phyloP scores from a whole-genome alignment of 2,329 filamentous ascomycete species.

The Botrytis fragariae region DNA sequence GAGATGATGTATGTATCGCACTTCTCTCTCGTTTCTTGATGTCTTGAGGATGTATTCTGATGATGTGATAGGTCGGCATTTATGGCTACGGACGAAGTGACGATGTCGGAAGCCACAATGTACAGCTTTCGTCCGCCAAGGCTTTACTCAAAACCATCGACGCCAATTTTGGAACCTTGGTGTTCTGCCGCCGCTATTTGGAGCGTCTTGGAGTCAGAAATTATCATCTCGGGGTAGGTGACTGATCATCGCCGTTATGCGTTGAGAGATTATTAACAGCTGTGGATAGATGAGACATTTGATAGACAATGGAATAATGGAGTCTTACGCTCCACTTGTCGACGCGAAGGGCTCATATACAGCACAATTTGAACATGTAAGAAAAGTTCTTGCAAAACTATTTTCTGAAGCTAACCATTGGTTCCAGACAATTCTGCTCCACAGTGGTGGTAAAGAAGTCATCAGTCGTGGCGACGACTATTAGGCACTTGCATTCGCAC shows the following conservation, averaged over 20 bases:
- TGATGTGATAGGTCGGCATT: slow-evolving; percentile 43
- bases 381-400: not conserved
- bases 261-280: slow-evolving; percentile 25
- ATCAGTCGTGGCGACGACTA: slow-evolving; percentile 54
- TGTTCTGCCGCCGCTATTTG: slow-evolving; percentile 61
- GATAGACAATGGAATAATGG: slow-evolving; percentile 55
- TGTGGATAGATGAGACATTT: slow-evolving; percentile 55
- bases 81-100: slow-evolving; percentile 51
- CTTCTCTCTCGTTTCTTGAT: slow-evolving; percentile 3
- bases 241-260: not conserved
- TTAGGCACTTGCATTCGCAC: slow-evolving; percentile 31
- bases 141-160: slow-evolving; percentile 57
- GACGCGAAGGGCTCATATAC: slow-evolving; percentile 60
- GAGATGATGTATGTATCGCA: slow-evolving; percentile 45
- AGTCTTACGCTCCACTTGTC: slow-evolving; percentile 54
- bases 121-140: slow-evolving; percentile 53
- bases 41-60: slow-evolving; percentile 20
- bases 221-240: slow-evolving; percentile 55
- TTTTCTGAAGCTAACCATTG: slow-evolving; percentile 20
- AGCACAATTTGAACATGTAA: slow-evolving; percentile 61
- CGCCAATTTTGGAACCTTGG: slow-evolving; percentile 60
- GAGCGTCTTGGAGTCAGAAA: slow-evolving; percentile 60
- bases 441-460: slow-evolving; percentile 48
- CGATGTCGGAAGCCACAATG: slow-evolving; percentile 39
- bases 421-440: slow-evolving; percentile 48